phyloP scores from a whole-genome alignment of 805 yeast genomes.

The Candida pseudoglaebosa region DNA sequence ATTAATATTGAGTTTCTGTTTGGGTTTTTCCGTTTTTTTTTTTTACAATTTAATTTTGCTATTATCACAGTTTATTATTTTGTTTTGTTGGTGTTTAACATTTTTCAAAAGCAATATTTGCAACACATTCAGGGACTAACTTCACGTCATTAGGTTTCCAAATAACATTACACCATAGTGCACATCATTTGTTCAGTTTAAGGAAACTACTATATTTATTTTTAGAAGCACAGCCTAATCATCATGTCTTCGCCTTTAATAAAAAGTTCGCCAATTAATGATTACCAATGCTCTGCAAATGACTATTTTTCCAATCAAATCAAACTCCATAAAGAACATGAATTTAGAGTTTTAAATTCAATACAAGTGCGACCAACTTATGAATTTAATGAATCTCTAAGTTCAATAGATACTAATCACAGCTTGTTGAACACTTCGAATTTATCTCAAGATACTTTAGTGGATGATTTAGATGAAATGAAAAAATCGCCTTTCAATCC shows the following conservation, averaged over 20 bases:
- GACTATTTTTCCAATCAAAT: slow-evolving; percentile 3
- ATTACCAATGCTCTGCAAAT: neutral
- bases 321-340: neutral
- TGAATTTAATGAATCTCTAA: slow-evolving; percentile 1
- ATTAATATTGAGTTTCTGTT: too few species aligned
- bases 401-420: slow-evolving; percentile 3
- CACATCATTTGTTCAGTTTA: neutral
- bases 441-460: slow-evolving; percentile 7
- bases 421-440: neutral
- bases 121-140: too few species aligned
- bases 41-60: too few species aligned
- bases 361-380: slow-evolving; percentile 7
- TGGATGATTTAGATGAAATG: slow-evolving; percentile 1
- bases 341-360: neutral
- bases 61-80: too few species aligned
- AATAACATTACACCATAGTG: too few species aligned
- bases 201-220: neutral
- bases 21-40: too few species aligned
- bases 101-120: too few species aligned
- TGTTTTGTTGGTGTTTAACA: too few species aligned
- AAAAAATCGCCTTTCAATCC: neutral
- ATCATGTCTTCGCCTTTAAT: slow-evolving; percentile 1
- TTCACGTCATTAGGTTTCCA: too few species aligned
- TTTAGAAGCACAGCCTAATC: too few species aligned
- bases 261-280: slow-evolving; percentile 1